Conservation (phyloP, 352 stramenopile genomes). For the Phytophthora europaea region DNA sequence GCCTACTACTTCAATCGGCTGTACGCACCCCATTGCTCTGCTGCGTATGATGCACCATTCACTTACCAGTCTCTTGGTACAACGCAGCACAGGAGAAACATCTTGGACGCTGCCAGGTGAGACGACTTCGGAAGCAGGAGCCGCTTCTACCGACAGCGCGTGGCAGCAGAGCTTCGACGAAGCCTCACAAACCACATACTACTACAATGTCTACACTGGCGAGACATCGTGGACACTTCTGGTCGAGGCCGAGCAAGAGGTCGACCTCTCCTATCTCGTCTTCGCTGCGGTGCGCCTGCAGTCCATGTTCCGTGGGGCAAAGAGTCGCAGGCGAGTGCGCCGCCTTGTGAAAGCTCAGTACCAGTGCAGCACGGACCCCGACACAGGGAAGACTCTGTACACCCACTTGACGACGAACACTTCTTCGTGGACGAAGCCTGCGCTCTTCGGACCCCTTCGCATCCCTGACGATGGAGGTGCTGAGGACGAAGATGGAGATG, state of each 20-base stretch:
- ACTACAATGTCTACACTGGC: slow-evolving; percentile 74
- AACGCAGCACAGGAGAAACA: slow-evolving; percentile 61
- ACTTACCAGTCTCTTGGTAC: slow-evolving; percentile 3
- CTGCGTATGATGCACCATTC: not conserved
- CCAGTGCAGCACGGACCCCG: slow-evolving; percentile 44
- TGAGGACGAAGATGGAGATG: slow-evolving; percentile 25
- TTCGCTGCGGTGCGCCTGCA: slow-evolving; percentile 66
- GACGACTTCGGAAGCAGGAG: slow-evolving; percentile 25
- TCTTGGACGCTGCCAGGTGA: slow-evolving; percentile 57
- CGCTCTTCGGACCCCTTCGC: slow-evolving; percentile 43
- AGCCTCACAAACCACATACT: slow-evolving; percentile 72
- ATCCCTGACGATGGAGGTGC: slow-evolving; percentile 34
- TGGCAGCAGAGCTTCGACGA: slow-evolving; percentile 79
- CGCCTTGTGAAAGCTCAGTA: slow-evolving; percentile 50
- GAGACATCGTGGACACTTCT: slow-evolving; percentile 78
- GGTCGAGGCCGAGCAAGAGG: slow-evolving; percentile 27
- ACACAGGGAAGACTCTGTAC: slow-evolving; percentile 54
- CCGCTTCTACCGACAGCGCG: slow-evolving; percentile 14
- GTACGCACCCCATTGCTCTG: slow-evolving; percentile 29
- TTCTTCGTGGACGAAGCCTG: slow-evolving; percentile 53
- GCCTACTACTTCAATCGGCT: slow-evolving; percentile 70
- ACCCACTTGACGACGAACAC: slow-evolving; percentile 48
- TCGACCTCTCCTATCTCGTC: slow-evolving; percentile 53
- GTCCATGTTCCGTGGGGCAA: slow-evolving; percentile 50
- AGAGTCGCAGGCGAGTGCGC: slow-evolving; percentile 40